phyloP scores from a whole-genome alignment of 805 yeast species.

The Barnettozyma sucrosica region DNA sequence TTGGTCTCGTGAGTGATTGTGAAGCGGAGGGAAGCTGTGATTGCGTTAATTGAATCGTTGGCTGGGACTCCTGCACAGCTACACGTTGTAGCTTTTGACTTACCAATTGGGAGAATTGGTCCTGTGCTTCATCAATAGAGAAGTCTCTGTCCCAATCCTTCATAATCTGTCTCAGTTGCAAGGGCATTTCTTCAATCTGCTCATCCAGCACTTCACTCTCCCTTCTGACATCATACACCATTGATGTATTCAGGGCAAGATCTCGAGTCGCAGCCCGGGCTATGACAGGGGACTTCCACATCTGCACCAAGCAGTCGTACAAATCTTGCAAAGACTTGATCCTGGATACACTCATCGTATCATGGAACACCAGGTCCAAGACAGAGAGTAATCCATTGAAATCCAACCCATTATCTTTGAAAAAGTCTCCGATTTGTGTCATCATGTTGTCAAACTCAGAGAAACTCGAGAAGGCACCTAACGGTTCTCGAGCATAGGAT shows the following conservation, averaged over 20 bases:
- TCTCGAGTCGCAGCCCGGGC: slow-evolving; percentile 13
- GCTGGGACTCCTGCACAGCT: slow-evolving; percentile 8
- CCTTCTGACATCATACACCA: slow-evolving; percentile 8
- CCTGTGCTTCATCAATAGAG: slow-evolving; percentile 11
- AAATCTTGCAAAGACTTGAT: slow-evolving; percentile 5
- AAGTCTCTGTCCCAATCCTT: slow-evolving; percentile 20
- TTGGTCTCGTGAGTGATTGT: slow-evolving; percentile 4
- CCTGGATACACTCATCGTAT: background rate
- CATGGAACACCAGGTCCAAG: slow-evolving; percentile 1
- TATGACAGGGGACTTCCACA: slow-evolving; percentile 11
- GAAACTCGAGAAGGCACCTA: slow-evolving; percentile 26
- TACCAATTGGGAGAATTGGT: slow-evolving; percentile 1
- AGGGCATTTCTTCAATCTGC: slow-evolving; percentile 4
- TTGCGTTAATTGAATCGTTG: slow-evolving; percentile 18
- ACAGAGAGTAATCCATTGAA: background rate
- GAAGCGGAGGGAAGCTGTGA: slow-evolving; percentile 8
- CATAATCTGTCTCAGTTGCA: background rate
- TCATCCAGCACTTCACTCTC: background rate
- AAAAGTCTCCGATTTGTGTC: slow-evolving; percentile 29
- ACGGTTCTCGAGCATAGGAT: background rate
- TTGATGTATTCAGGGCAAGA: slow-evolving; percentile 11
- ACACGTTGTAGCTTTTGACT: slow-evolving; percentile 3
- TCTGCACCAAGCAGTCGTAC: background rate
- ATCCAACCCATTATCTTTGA: slow-evolving; percentile 22
- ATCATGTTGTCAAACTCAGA: slow-evolving; percentile 36